Evolutionary conservation across 192 early-diverging fungal genomes (phyloP).

Genomic region (Ramicandelaber brevisporus): DNA sequence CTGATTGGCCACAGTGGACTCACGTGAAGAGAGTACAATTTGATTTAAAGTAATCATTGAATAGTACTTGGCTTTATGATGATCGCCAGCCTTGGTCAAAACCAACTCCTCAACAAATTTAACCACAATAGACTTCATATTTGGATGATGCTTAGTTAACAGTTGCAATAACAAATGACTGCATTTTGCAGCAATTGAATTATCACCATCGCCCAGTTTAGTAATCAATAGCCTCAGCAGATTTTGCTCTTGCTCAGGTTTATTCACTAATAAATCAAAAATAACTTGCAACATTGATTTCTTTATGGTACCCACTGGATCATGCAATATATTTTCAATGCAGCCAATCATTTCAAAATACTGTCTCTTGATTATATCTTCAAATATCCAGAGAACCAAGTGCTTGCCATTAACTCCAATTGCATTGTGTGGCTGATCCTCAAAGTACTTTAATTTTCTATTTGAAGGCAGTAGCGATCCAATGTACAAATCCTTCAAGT

Average conservation of each 20-base stretch:
- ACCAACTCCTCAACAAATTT: slow-evolving; percentile 70
- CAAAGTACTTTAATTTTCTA: slow-evolving; percentile 78
- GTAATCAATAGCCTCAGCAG: slow-evolving; percentile 75
- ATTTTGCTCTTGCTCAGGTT: slow-evolving; percentile 94
- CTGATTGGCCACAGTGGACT: slow-evolving; percentile 48
- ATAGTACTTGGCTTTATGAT: slow-evolving; percentile 71
- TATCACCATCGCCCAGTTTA: slow-evolving; percentile 83
- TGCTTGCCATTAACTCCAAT: slow-evolving; percentile 32
- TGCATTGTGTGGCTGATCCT: slow-evolving; percentile 56
- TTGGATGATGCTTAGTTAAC: slow-evolving; percentile 42
- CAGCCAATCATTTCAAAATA: slow-evolving; percentile 78
- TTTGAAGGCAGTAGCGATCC: slow-evolving; percentile 47
- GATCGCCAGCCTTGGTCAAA: slow-evolving; percentile 34
- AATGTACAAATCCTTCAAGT: slow-evolving; percentile 72
- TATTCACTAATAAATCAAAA: slow-evolving; percentile 45
- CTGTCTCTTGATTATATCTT: slow-evolving; percentile 72
- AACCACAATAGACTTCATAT: slow-evolving; percentile 74
- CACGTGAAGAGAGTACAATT: slow-evolving; percentile 51
- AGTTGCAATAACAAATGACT: slow-evolving; percentile 52
- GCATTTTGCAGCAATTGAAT: slow-evolving; percentile 64
- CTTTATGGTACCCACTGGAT: slow-evolving; percentile 61
- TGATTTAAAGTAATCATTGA: slow-evolving; percentile 80
- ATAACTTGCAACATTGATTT: slow-evolving; percentile 55
- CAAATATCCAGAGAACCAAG: slow-evolving; percentile 78
- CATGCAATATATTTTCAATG: slow-evolving; percentile 70